Evolutionary conservation across 768 basidiomycete species (phyloP).

Genomic region (Neoboletus magnificus): DNA sequence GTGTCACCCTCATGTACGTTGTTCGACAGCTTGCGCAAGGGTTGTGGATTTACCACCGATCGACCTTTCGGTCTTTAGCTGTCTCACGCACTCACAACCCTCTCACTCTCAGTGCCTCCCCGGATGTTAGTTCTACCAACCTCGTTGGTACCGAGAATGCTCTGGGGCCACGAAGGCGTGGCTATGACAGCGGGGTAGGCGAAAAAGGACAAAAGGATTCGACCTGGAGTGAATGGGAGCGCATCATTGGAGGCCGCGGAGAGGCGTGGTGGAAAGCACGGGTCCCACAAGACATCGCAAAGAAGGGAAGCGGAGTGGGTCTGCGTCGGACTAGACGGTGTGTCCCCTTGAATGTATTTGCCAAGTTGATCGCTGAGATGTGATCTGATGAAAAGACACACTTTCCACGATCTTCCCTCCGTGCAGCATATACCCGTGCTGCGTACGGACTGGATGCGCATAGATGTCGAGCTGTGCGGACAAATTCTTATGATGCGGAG

Average conservation of each 20-base stretch:
- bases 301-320: conserved; percentile 7
- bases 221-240: conserved; percentile 46
- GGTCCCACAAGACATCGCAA: conserved; percentile 8
- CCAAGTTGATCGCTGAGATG: neutral
- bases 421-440: conserved; percentile 48
- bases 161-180: neutral
- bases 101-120: conserved; percentile 29
- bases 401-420: conserved; percentile 61
- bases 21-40: conserved; percentile 6
- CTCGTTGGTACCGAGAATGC: conserved; percentile 17
- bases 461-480: conserved; percentile 77
- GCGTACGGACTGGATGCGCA: conserved; percentile 62
- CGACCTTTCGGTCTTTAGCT: conserved; percentile 13
- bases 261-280: conserved; percentile 22
- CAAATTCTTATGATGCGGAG: conserved; percentile 68
- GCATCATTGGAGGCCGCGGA: conserved; percentile 9
- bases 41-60: conserved; percentile 6
- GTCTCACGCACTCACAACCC: conserved; percentile 21
- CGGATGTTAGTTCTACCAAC: conserved; percentile 27
- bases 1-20: conserved; percentile 64
- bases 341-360: conserved; percentile 1
- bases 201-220: conserved; percentile 37
- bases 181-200: neutral
- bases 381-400: conserved; percentile 46
- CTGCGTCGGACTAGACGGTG: conserved; percentile 28